These are phyloP conservation scores for Dioscorea dumetorum DNA, from an alignment of 106 monocot species.

Conservation along the genomic window DNA sequence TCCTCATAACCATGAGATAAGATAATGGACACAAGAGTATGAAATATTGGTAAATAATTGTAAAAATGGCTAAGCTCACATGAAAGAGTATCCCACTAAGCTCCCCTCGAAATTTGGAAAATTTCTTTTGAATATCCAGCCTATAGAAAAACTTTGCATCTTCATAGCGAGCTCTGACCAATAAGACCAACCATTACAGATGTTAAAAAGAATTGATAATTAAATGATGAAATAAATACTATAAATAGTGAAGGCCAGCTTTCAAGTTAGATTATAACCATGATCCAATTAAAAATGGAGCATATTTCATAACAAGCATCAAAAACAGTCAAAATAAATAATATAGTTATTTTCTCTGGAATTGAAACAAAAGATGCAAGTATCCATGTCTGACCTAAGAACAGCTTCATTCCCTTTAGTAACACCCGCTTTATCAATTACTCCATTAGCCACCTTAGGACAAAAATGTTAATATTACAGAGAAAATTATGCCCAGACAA, in stretches of 20 bases:
- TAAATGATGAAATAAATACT: no score
- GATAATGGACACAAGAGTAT: background rate
- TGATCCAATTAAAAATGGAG: no score
- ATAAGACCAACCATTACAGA: background rate
- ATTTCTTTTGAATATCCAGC: conserved; percentile 70
- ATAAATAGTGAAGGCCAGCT: no score
- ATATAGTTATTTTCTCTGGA: background rate
- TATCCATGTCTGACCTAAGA: conserved; percentile 41
- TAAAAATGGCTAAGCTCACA: conserved; percentile 37
- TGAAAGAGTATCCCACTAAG: conserved; percentile 93
- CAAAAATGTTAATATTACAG: background rate
- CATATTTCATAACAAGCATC: no score
- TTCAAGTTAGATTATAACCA: no score
- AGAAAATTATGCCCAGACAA: background rate
- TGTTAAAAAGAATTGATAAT: background rate
- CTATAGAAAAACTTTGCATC: conserved; percentile 97
- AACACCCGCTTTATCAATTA: conserved; percentile 58
- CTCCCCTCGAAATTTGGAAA: conserved; percentile 62
- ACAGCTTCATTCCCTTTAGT: conserved; percentile 96
- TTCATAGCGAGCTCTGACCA: conserved; percentile 85
- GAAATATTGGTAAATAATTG: background rate
- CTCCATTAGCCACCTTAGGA: conserved; percentile 84
- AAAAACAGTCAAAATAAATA: background rate
- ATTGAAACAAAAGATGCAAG: background rate
- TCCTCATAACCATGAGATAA: background rate